phyloP scores from a whole-genome alignment of 73 alveolate genomes.

The Paramecium sexaurelia region DNA sequence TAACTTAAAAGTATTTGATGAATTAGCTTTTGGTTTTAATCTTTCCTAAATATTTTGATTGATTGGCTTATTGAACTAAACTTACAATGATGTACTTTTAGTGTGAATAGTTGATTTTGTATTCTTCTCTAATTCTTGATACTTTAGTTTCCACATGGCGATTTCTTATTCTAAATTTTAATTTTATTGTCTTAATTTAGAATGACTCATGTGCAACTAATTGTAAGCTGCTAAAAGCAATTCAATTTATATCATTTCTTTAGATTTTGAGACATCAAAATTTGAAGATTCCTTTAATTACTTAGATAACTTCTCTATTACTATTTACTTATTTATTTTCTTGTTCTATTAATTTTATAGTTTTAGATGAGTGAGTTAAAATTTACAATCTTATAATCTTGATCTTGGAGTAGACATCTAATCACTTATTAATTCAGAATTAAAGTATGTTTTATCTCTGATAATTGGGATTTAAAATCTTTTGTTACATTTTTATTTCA shows the following conservation, averaged over 20 bases:
- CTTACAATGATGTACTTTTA: not conserved
- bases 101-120: not conserved
- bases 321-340: not conserved
- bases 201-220: not conserved
- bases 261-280: not conserved
- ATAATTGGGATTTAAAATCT: not conserved
- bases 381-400: not conserved
- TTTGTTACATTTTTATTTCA: not conserved
- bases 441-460: not conserved
- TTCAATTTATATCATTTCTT: not conserved
- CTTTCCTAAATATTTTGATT: not conserved
- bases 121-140: not conserved
- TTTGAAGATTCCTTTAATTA: not conserved
- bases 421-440: not conserved
- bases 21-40: not conserved
- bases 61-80: not conserved
- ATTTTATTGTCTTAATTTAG: not conserved
- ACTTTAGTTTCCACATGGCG: not conserved
- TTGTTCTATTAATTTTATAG: not conserved
- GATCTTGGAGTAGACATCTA: conserved; percentile 25
- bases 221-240: not conserved
- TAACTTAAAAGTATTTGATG: not conserved
- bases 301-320: not conserved
- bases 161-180: not conserved
- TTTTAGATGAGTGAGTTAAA: not conserved